Percentiles rank a stretch among this genome's conserved stretches.
phyloP scores from a whole-genome alignment of 2,329 filamentous ascomycete species.

The Botrytis squamosa region DNA sequence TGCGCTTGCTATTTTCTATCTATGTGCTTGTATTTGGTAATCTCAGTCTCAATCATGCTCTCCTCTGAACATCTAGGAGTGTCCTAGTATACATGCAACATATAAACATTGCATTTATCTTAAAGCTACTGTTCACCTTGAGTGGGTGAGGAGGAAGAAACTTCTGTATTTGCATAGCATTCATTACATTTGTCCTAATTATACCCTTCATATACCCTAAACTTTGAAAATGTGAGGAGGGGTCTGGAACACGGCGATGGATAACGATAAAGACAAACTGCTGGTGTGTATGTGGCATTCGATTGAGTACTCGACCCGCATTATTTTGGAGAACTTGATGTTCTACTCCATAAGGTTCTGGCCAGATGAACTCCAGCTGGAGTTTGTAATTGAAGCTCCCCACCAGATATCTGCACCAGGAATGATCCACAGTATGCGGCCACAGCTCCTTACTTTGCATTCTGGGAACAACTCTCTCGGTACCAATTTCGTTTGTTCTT shows the following conservation, averaged over 20 bases:
- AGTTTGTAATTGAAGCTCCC: background rate
- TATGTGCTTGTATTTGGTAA: background rate
- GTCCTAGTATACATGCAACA: background rate
- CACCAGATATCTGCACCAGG: background rate
- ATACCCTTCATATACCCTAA: constrained; percentile 4
- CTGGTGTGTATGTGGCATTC: background rate
- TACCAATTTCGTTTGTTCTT: background rate
- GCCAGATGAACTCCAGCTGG: background rate
- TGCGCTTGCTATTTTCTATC: background rate
- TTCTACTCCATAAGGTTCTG: background rate
- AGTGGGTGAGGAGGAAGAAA: background rate
- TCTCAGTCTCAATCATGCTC: background rate
- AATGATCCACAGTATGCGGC: background rate
- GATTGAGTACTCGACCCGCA: background rate
- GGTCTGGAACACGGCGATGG: background rate
- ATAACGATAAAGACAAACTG: background rate
- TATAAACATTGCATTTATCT: background rate
- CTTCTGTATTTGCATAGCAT: background rate
- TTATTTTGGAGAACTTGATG: background rate
- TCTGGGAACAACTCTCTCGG: background rate
- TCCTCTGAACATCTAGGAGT: background rate
- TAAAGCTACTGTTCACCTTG: background rate
- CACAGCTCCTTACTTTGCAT: background rate
- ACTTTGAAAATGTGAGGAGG: background rate
- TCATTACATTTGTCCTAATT: background rate